Evolutionary conservation across 805 yeast species (phyloP), one percentile per base, ranked within the genome.

Genomic region (Saccharomycopsis vini): DNA sequence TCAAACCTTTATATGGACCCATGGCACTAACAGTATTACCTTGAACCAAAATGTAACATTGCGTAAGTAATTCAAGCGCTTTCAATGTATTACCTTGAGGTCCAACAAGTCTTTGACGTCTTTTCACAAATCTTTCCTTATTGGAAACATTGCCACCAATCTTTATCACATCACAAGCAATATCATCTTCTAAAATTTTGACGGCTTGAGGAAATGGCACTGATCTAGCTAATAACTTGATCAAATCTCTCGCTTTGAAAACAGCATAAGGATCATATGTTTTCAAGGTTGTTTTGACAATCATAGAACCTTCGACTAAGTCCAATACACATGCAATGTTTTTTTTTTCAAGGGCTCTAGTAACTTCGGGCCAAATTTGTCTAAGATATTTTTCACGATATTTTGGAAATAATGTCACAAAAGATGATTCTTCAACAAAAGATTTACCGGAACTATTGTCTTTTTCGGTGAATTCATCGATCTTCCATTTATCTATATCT

Each of bases 131-230:
- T 57, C 97, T 72, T 44, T 92, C 98, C 60, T 92, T 92, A 60
- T 88, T 92, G 24, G 84, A 63, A 15, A 88, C 95, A 54, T 81
- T 74, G 56, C 79, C 84, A 16, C 96, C 96, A 60, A 92, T 90
- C 69, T 92, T 92, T 53, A 92, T 85, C 40, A 92, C 92, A 56
- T 92, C 98, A 66, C 97, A 89, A 0, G 97, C 96, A 54, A 81
- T 69, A 52, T 89, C 97, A 58, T 90, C 97, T 54, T 88, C 84
- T 47, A 92, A 64, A 37, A 92, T 81, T 66, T 87, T 90, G 22
- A 86, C 77, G 1, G 97, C 97, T 62, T 92, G 98, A 3, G 96
- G 96, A 54, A 84, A 84, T 22, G 98, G 97, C 32, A 92, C 98
- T 2, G 96, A 86, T 63, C 98, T 78, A 0, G 97, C 95, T 53